phyloP scores from a whole-genome alignment of 306 rosid genomes.

The Vigna reflexopilosa region DNA sequence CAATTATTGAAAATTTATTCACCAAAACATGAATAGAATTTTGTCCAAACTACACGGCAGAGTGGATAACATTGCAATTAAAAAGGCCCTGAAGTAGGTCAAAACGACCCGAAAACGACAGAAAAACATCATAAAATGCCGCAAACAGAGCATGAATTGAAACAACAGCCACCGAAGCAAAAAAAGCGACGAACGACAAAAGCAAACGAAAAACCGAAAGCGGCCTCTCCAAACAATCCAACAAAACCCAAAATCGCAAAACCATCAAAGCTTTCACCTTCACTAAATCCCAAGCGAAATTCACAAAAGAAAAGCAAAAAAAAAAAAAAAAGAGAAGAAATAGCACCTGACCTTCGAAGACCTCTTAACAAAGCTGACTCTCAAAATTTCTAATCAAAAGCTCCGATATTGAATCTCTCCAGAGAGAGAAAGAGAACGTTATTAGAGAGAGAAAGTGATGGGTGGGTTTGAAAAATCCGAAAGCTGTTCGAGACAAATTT shows the following conservation, averaged over 20 bases:
- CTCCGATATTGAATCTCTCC: conserved; percentile 4
- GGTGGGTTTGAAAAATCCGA: conserved; percentile 52
- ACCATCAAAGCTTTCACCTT: conserved; percentile 41
- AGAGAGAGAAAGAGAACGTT: conserved; percentile 36
- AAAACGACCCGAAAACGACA: conserved; percentile 49
- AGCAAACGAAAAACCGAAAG: conserved; percentile 36
- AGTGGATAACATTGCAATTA: conserved; percentile 38
- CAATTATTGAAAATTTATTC: not conserved
- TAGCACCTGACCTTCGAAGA: conserved; percentile 34
- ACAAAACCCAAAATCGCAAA: conserved; percentile 45
- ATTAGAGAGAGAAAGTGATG: conserved; percentile 51
- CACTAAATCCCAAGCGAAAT: conserved; percentile 44
- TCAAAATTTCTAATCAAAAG: not conserved
- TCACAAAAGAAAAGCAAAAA: not conserved
- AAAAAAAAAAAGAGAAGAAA: not conserved
- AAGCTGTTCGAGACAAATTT: conserved; percentile 74
- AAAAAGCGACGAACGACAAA: conserved; percentile 27
- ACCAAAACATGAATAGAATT: not conserved
- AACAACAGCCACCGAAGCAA: conserved; percentile 38
- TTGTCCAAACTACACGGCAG: conserved; percentile 37
- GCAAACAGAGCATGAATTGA: conserved; percentile 20
- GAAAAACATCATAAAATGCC: conserved; percentile 38
- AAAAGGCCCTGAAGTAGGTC: conserved; percentile 40
- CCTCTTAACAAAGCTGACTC: conserved; percentile 21
- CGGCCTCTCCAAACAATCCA: conserved; percentile 45